phyloP scores from a whole-genome alignment of 192 early-diverging fungal genomes.

The Coemansia pectinata region DNA sequence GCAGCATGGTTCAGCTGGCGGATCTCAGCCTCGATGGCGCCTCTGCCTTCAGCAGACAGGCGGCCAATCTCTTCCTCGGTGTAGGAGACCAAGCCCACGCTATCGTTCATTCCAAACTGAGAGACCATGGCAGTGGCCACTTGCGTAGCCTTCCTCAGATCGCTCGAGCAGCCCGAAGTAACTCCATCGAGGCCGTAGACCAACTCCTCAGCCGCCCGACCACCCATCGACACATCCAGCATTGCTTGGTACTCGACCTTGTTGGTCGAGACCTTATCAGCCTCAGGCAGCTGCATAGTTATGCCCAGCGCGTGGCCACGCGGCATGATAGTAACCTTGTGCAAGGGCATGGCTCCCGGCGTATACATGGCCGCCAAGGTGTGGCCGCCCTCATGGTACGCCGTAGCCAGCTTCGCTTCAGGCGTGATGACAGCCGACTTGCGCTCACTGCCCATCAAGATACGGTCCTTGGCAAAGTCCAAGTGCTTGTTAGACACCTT shows the following conservation, averaged over 20 bases:
- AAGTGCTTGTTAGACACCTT: constrained; percentile 79
- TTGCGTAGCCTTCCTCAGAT: constrained; percentile 86
- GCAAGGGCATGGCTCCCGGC: constrained; percentile 91
- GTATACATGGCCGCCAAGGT: constrained; percentile 93
- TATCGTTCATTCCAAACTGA: constrained; percentile 93
- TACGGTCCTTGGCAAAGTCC: constrained; percentile 98
- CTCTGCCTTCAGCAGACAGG: constrained; percentile 73
- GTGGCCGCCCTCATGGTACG: constrained; percentile 99
- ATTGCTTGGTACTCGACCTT: constrained; percentile 82
- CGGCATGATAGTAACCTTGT: constrained; percentile 99
- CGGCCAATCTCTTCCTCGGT: constrained; percentile 72
- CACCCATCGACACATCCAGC: constrained; percentile 97
- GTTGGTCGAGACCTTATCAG: constrained; percentile 79
- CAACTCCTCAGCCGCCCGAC: constrained; percentile 96
- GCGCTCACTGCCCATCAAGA: constrained; percentile 97
- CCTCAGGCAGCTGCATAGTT: constrained; percentile 93
- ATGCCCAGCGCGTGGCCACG: constrained; percentile 77
- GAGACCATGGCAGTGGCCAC: constrained; percentile 92
- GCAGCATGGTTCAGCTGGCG: constrained; percentile 72
- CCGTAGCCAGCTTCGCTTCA: constrained; percentile 84
- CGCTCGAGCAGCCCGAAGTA: constrained; percentile 90
- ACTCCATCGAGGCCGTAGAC: constrained; percentile 94
- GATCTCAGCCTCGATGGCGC: constrained; percentile 84
- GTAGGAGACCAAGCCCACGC: constrained; percentile 81
- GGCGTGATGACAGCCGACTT: constrained; percentile 89